Evolutionary conservation across 441 rosid species (phyloP).

Genomic region (Syzygium syzygioides): DNA sequence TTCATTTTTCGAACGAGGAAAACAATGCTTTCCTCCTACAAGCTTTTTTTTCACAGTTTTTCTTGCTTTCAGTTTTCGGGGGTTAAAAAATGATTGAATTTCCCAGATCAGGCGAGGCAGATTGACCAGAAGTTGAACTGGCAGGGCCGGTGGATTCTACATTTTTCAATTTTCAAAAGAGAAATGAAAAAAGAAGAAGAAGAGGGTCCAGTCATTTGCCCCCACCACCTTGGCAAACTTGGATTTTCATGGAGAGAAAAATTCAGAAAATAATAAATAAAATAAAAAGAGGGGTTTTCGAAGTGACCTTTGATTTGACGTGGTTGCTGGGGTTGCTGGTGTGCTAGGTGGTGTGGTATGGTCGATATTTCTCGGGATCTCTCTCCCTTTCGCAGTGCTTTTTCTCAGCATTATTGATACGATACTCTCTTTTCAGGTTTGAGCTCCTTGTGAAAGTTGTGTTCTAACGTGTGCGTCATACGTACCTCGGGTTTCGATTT

Average conservation of each 20-base stretch:
- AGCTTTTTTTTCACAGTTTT: background rate
- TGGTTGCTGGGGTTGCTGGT: conserved; percentile 16
- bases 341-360: conserved; percentile 10
- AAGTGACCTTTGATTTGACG: conserved; percentile 43
- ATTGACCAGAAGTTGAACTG: background rate
- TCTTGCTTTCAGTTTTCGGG: background rate
- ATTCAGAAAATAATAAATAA: background rate
- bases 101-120: background rate
- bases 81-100: background rate
- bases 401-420: background rate
- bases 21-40: background rate
- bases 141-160: background rate
- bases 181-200: background rate
- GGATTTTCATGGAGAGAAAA: background rate
- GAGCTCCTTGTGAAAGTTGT: background rate
- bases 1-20: background rate
- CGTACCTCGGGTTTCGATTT: background rate
- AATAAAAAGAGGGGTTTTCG: background rate
- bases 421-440: background rate
- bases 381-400: background rate
- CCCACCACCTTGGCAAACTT: background rate
- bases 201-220: background rate
- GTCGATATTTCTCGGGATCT: background rate
- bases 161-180: background rate
- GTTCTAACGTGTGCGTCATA: background rate